A percentile compares a stretch with the other conserved stretches of the same genome.
Evolutionary conservation across 768 basidiomycete genomes (phyloP).

Genomic region (Galerina marginata): DNA sequence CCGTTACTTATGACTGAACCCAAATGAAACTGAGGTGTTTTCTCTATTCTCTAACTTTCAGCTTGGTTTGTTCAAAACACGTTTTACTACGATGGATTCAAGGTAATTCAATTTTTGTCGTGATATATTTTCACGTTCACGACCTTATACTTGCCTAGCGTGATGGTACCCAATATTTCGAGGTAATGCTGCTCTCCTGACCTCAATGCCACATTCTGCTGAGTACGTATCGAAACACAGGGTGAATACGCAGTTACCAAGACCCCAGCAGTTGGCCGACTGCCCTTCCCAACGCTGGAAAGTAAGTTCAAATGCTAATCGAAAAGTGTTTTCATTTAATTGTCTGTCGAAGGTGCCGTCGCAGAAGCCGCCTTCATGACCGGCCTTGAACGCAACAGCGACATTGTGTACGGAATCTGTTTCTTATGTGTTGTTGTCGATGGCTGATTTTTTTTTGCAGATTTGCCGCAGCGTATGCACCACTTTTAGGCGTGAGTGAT

Average conservation of each 20-base stretch:
- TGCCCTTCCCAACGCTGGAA: constrained; percentile 61
- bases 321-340: background rate
- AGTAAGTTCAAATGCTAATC: constrained; percentile 36
- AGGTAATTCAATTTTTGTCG: too few species aligned
- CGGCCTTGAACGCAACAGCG: constrained; percentile 58
- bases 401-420: constrained; percentile 35
- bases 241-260: constrained; percentile 70
- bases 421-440: background rate
- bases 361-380: constrained; percentile 75
- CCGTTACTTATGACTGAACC: background rate
- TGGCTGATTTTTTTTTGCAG: constrained; percentile 41
- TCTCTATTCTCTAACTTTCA: constrained; percentile 10
- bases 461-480: constrained; percentile 68
- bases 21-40: background rate
- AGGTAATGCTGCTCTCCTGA: too few species aligned
- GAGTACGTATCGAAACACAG: constrained; percentile 17
- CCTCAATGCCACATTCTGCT: background rate
- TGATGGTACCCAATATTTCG: constrained; percentile 64
- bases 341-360: constrained; percentile 43
- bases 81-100: constrained; percentile 44
- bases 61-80: constrained; percentile 50
- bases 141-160: constrained; percentile 39
- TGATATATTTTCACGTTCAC: background rate
- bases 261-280: constrained; percentile 52
- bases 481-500: constrained; percentile 52